Evolutionary conservation across 768 basidiomycete genomes (phyloP), one percentile per base, ranked within the genome.

Genomic region (Royoungia palumana): DNA sequence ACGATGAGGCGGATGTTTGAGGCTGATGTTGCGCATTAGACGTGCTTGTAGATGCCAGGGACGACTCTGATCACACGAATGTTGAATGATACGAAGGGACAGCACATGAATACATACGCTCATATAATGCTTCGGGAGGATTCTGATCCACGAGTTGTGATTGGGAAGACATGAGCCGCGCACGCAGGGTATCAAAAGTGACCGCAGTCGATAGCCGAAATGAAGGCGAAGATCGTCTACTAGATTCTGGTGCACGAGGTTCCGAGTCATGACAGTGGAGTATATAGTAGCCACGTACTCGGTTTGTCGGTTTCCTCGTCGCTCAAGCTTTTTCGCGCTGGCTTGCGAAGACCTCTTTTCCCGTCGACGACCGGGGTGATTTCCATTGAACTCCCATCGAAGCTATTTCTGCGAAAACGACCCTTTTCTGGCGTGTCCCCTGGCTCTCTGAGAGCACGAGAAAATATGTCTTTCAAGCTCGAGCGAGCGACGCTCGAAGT

Each of bases 261-360:
- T 41, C 20, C 8, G 38, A 45, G 44, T 41, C n/a, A 49, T 19
- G 40, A 14, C 34, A 47, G 36, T 24, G 46, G 46, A 45, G 50
- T 38, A 60, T 28, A 48, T 46, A 28, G 34, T 19, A 44, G 38
- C 1, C 17, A 57, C 82, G 59, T 65, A 87, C 85, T 72, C 46
- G 73, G 58, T 52, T 74, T 75, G 30, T 83, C 84, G 3, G 69
- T 63, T 58, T 87, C 86, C 58, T 87, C 85, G 55, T 87, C 86
- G 57, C 83, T 86, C 55, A 82, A 51, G 59, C 82, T 87, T 55
- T 70, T 74, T 32, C 79, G 73, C 51, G 82, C 79, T 10, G 72
- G 75, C 63, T 75, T 82, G 50, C 67, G 70, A 47, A 65, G 70
- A 20, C 66, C 63, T 49, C 72, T 66, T 47, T 75, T 73, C 58